Evolutionary conservation across 306 rosid species (phyloP).

Genomic region (Cercis canadensis): DNA sequence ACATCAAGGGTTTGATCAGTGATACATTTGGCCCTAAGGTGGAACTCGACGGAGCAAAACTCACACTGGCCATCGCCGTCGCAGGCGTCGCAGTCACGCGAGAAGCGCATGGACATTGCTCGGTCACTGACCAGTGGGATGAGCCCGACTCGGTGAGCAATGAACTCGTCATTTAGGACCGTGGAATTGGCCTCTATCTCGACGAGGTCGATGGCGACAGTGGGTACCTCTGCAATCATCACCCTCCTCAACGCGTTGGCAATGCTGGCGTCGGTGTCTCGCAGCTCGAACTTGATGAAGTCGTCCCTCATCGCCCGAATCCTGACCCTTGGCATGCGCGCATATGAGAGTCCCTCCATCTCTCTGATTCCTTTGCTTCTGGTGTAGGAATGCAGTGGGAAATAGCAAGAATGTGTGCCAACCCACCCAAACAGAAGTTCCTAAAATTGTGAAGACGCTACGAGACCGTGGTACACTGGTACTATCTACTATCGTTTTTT

Average conservation of each 20-base stretch:
- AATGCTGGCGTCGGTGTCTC: slow-evolving; percentile 63
- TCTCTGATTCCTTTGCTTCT: no score
- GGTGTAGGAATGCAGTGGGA: no score
- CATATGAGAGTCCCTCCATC: slow-evolving; percentile 60
- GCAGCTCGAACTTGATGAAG: slow-evolving; percentile 62
- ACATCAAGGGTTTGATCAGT: slow-evolving; percentile 64
- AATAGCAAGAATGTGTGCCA: no score
- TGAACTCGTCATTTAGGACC: slow-evolving; percentile 67
- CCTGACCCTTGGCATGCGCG: slow-evolving; percentile 60
- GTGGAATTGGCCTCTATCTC: slow-evolving; percentile 69
- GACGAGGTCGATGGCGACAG: slow-evolving; percentile 66
- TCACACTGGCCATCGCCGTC: slow-evolving; percentile 73
- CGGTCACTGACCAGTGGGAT: slow-evolving; percentile 63
- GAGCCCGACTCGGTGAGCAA: slow-evolving; percentile 66
- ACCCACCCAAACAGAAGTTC: no score
- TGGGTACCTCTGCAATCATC: slow-evolving; percentile 73
- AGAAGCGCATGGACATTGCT: slow-evolving; percentile 72
- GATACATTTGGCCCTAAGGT: slow-evolving; percentile 58
- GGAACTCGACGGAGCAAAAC: slow-evolving; percentile 67
- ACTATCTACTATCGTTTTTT: no score
- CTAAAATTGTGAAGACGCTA: no score
- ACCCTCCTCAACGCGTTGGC: slow-evolving; percentile 73
- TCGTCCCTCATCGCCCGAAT: slow-evolving; percentile 64
- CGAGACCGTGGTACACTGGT: no score
- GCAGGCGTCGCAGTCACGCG: slow-evolving; percentile 69